Base-by-base conservation (phyloP, 768 basidiomycete genomes). In the Tremella yokohamensis region DNA sequence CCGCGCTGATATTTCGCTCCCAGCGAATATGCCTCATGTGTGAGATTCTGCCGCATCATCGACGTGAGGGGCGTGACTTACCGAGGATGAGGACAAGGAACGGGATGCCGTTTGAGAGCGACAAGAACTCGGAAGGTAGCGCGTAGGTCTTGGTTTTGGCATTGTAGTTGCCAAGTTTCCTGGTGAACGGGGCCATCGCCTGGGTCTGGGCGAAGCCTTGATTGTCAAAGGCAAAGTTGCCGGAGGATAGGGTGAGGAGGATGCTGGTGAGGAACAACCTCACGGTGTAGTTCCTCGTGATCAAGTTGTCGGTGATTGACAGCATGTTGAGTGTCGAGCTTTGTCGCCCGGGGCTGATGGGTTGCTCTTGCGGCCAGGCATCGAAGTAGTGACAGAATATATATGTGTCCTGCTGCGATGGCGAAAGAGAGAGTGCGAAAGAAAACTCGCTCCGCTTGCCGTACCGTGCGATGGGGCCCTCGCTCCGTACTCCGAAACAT, bases 231-330 rank as follows among this genome's bases (percentile, higher is more conserved):
- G 13, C 52, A 25, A 22, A 54, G 29, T 54, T 54, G 37, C 38
- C 52, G 11, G 52, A 54, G 3, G 39, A 40, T 3, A 54, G 52
- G 19, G 52, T 54, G 20, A 54, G 52, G 19, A 54, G 38, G 15
- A 38, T 20, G 6, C 19, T 22, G 39, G 19, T 40, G 19, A 54
- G 18, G 52, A 54, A 54, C 15, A 54, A 40, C 24, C 29, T 37
- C n/a, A 24, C 18, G 22, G 19, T 54, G 24, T 54, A 54, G 52
- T 54, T 37, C 38, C 40, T 11, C 6, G 19, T 24, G 38, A 54
- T 40, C 20, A 18, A 37, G 8, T 39, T 40, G 52, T 50, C 29
- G 49, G 29, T 34, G 11, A 34, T 4, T 11, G 29, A 34, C 6
- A 34, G 29, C 29, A 34, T 34, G 6, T 34, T 34, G 29, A n/a